Evolutionary conservation across 345 rosid species (phyloP).

Genomic region (Pseudoturritis turrita): DNA sequence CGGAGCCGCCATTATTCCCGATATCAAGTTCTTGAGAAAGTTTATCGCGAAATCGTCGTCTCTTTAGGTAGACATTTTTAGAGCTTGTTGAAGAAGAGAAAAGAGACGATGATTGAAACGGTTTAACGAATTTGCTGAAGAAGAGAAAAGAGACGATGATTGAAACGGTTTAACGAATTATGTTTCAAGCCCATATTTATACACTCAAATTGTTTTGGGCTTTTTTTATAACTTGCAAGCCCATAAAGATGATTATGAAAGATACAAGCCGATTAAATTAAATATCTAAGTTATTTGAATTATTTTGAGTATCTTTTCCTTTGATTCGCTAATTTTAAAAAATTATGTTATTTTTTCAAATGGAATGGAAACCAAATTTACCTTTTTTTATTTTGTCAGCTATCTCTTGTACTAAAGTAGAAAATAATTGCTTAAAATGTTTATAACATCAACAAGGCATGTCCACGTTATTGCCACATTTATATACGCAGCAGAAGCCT

Average conservation of each 20-base stretch:
- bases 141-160: no score
- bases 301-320: neutral
- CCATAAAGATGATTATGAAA: neutral
- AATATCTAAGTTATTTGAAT: neutral
- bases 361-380: conserved; percentile 13
- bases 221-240: no score
- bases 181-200: no score
- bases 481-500: neutral
- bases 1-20: no score
- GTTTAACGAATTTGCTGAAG: no score
- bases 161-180: no score
- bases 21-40: no score
- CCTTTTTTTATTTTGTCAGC: neutral
- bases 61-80: no score
- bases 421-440: neutral
- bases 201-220: no score
- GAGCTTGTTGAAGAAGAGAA: no score
- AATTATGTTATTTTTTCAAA: neutral
- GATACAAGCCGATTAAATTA: neutral
- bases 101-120: no score
- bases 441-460: neutral
- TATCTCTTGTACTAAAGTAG: neutral
- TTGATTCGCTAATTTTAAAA: neutral
- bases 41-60: no score
- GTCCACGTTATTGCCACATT: neutral